Percentiles rank a stretch among this genome's conserved stretches.
Evolutionary conservation across 78 protist species (phyloP).

Genomic region (Polysphondylium violaceum): DNA sequence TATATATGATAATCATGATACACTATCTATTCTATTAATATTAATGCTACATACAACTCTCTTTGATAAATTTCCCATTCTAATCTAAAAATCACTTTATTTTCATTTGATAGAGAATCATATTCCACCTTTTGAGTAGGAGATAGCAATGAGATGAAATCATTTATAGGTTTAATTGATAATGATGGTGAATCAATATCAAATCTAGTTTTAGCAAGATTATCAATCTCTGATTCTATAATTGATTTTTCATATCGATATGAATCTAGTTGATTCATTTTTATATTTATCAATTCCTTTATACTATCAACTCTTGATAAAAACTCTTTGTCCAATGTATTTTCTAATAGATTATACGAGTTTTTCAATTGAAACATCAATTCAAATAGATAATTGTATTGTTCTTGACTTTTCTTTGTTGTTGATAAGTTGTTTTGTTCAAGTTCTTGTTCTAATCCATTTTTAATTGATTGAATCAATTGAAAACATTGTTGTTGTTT

Average conservation of each 20-base stretch:
- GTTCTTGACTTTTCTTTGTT: not conserved
- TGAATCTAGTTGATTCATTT: not conserved
- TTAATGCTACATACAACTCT: not conserved
- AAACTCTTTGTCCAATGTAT: not conserved
- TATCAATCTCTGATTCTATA: constrained; percentile 2
- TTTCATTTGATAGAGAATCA: not conserved
- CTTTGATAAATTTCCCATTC: constrained; percentile 60
- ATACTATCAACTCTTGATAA: not conserved
- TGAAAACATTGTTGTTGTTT: constrained; percentile 2
- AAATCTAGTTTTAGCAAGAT: not conserved
- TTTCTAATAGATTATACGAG: not conserved
- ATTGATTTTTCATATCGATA: constrained; percentile 15
- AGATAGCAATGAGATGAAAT: not conserved
- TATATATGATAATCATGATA: not conserved
- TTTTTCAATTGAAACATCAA: constrained; percentile 1
- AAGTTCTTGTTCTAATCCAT: not conserved
- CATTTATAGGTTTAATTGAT: not conserved
- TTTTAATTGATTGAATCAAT: not conserved
- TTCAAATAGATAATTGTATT: not conserved
- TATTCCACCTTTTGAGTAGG: not conserved
- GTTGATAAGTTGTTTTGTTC: not conserved
- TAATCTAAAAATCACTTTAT: constrained; percentile 31
- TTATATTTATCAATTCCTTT: not conserved
- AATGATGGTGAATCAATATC: constrained; percentile 24
- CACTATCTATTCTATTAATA: not conserved